Percentiles rank a stretch among this genome's conserved stretches.
Evolutionary conservation across 352 stramenopile genomes (phyloP).

Genomic region (Phytophthora pisi): DNA sequence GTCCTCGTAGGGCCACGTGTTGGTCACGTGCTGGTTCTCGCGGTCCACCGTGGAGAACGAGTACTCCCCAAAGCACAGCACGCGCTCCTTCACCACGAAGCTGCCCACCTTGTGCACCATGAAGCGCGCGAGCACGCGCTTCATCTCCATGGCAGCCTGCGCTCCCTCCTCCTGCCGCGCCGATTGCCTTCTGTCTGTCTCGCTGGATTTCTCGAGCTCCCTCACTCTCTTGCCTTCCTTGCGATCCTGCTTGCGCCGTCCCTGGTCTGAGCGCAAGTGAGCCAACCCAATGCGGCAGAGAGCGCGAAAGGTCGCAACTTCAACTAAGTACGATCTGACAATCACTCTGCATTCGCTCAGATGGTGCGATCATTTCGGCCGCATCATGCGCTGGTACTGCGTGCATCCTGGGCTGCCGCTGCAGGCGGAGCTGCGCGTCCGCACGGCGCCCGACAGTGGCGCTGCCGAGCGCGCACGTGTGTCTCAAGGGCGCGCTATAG

Average conservation of each 20-base stretch:
- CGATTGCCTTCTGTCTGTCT: not conserved
- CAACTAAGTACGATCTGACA: constrained; percentile 12
- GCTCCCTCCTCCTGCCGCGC: not conserved
- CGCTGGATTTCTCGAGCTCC: constrained; percentile 5
- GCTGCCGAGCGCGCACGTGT: constrained; percentile 49
- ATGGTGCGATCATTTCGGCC: not conserved
- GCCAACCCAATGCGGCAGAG: constrained; percentile 24
- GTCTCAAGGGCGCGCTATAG: constrained; percentile 56
- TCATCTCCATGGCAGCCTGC: constrained; percentile 47
- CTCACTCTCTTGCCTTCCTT: too few relatives aligned
- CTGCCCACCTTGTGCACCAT: constrained; percentile 87
- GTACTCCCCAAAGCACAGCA: constrained; percentile 79
- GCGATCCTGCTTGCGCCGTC: constrained; percentile 8
- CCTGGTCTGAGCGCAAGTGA: not conserved
- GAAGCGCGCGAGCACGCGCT: constrained; percentile 71
- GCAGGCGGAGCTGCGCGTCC: constrained; percentile 70
- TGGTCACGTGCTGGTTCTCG: constrained; percentile 76
- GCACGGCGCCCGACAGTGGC: constrained; percentile 52
- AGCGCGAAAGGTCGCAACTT: constrained; percentile 30
- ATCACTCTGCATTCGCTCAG: constrained; percentile 9
- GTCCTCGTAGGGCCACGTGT: constrained; percentile 84
- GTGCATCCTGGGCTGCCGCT: constrained; percentile 58
- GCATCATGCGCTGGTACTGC: constrained; percentile 75
- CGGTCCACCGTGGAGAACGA: constrained; percentile 76
- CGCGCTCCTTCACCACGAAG: constrained; percentile 86